A percentile compares a stretch with the other conserved stretches of the same genome.
Evolutionary conservation across 768 basidiomycete genomes (phyloP).

Genomic region (Psilocybe cyanescens): DNA sequence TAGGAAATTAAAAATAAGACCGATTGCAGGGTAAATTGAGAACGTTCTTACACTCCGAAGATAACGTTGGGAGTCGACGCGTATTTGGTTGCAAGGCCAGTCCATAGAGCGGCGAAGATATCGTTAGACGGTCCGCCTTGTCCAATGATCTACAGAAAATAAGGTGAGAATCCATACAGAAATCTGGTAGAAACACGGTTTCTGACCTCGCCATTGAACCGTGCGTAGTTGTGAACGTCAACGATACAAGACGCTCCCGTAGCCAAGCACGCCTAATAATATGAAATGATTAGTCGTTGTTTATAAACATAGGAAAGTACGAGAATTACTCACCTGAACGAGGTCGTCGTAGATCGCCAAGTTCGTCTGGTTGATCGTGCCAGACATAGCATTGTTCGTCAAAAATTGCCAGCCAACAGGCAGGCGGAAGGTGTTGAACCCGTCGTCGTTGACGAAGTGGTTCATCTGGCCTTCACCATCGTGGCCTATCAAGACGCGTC

Average conservation of each 20-base stretch:
- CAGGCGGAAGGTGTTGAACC: constrained; percentile 61
- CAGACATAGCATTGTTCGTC: constrained; percentile 40
- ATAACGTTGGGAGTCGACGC: constrained; percentile 42
- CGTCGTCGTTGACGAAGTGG: constrained; percentile 59
- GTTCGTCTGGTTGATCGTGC: constrained; percentile 43
- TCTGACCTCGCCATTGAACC: constrained; percentile 46
- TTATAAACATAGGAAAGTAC: neutral
- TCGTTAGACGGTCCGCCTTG: constrained; percentile 65
- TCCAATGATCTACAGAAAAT: constrained; percentile 49
- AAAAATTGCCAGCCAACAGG: constrained; percentile 66
- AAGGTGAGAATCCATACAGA: neutral
- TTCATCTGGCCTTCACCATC: constrained; percentile 60
- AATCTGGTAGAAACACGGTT: constrained; percentile 21
- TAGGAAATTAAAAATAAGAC: neutral
- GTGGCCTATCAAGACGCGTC: constrained; percentile 25
- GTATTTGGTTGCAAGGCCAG: constrained; percentile 53
- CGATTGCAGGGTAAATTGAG: no score
- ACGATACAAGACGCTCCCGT: constrained; percentile 58
- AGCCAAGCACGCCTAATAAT: constrained; percentile 39
- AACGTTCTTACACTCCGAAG: constrained; percentile 47
- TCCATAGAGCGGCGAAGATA: constrained; percentile 58
- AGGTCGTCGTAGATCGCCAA: constrained; percentile 54
- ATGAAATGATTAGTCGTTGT: neutral
- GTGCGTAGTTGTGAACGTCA: constrained; percentile 65
- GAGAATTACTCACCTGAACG: constrained; percentile 39